These are phyloP conservation scores for Penicillium sp. DNA, from an alignment of 2,329 filamentous ascomycete genomes.

Conservation along the genomic window DNA sequence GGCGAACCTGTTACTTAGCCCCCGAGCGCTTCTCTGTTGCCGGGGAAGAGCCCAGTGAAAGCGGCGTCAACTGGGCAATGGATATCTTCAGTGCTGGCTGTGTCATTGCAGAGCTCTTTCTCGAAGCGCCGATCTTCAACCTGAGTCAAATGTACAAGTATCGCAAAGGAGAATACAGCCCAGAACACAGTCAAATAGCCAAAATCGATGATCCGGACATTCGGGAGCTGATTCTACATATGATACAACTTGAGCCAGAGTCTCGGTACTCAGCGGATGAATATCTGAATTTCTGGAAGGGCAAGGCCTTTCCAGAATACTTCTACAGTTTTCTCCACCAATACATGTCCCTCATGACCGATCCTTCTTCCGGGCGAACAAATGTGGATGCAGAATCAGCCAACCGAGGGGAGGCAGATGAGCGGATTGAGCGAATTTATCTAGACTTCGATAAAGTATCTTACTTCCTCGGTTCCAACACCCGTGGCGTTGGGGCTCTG, in stretches of 20 bases:
- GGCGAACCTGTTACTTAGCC: slow-evolving; percentile 87
- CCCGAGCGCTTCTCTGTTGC: slow-evolving; percentile 79
- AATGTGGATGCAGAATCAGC: slow-evolving; percentile 58
- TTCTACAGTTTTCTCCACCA: slow-evolving; percentile 97
- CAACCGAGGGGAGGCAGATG: slow-evolving; percentile 79
- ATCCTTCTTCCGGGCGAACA: slow-evolving; percentile 70
- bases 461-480: slow-evolving; percentile 73
- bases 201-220: slow-evolving; percentile 83
- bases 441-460: slow-evolving; percentile 97
- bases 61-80: slow-evolving; percentile 79
- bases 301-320: slow-evolving; percentile 87
- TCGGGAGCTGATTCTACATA: slow-evolving; percentile 80
- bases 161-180: slow-evolving; percentile 83
- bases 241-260: slow-evolving; percentile 91
- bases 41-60: slow-evolving; percentile 57
- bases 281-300: slow-evolving; percentile 84
- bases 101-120: slow-evolving; percentile 90
- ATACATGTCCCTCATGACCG: slow-evolving; percentile 92
- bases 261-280: slow-evolving; percentile 87
- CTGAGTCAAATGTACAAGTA: slow-evolving; percentile 93
- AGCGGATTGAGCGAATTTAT: slow-evolving; percentile 85
- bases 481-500: slow-evolving; percentile 38
- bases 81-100: slow-evolving; percentile 96
- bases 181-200: slow-evolving; percentile 66
- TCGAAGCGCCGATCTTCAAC: slow-evolving; percentile 95